Conservation (phyloP, 2,329 filamentous ascomycete species). For the Exophiala oligosperma region DNA sequence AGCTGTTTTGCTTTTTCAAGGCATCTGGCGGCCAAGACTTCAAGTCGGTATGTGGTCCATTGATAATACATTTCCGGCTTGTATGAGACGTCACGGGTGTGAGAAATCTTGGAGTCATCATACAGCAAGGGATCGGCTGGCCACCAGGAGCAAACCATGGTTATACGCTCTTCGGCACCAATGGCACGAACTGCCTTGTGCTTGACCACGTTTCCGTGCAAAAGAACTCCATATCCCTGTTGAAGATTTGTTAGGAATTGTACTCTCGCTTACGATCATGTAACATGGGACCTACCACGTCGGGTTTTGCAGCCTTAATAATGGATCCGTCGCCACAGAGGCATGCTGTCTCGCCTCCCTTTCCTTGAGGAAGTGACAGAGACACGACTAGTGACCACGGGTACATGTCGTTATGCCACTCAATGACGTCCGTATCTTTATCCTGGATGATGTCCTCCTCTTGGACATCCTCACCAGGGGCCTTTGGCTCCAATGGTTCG, state of each 20-base stretch:
- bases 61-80: slow-evolving; percentile 60
- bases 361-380: slow-evolving; percentile 28
- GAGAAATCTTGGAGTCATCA: slow-evolving; percentile 62
- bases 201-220: slow-evolving; percentile 67
- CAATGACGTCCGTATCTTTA: background rate
- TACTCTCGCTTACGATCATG: background rate
- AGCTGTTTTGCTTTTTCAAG: background rate
- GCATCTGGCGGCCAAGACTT: slow-evolving; percentile 60
- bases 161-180: slow-evolving; percentile 62
- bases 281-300: slow-evolving; percentile 36
- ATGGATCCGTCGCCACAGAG: slow-evolving; percentile 53
- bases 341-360: slow-evolving; percentile 58
- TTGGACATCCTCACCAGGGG: background rate
- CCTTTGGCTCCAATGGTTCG: background rate
- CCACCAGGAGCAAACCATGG: slow-evolving; percentile 65
- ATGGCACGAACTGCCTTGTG: slow-evolving; percentile 62
- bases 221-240: slow-evolving; percentile 62
- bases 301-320: slow-evolving; percentile 44
- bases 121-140: slow-evolving; percentile 53
- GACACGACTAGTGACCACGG: background rate
- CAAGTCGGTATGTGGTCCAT: slow-evolving; percentile 62
- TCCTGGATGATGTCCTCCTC: background rate
- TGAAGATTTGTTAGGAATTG: background rate
- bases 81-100: slow-evolving; percentile 59
- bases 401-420: background rate